Evolutionary conservation across 1,284 basidiomycete genomes (phyloP).

Genomic region (Fistulinella cinereoalba): DNA sequence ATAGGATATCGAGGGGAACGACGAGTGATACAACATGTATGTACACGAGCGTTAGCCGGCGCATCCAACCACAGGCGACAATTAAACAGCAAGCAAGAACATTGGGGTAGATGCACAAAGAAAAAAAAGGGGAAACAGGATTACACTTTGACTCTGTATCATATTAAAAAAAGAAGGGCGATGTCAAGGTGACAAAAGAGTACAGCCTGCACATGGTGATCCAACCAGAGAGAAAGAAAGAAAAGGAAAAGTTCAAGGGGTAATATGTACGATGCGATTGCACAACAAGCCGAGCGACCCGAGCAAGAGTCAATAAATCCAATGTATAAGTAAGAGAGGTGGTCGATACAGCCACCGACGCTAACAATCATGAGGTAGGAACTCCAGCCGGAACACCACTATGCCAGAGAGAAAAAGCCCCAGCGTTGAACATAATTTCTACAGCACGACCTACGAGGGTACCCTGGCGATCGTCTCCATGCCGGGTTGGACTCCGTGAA

Average conservation of each 20-base stretch:
- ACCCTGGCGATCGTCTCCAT: conserved; percentile 30
- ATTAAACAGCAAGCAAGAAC: too few relatives aligned
- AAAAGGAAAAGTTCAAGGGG: too few relatives aligned
- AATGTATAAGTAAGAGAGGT: conserved; percentile 31
- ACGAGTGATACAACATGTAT: too few relatives aligned
- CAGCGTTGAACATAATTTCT: conserved; percentile 64
- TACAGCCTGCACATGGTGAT: conserved; percentile 9
- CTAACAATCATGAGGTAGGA: conserved; percentile 18
- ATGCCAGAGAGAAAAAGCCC: conserved; percentile 51
- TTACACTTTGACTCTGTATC: conserved; percentile 22
- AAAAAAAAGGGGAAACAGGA: too few relatives aligned
- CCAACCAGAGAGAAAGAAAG: conserved; percentile 3
- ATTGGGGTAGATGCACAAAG: conserved; percentile 5
- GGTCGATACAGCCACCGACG: too few relatives aligned
- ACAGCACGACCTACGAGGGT: conserved; percentile 66
- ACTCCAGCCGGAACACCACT: conserved; percentile 19
- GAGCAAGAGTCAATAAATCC: conserved; percentile 31
- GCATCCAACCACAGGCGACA: conserved; percentile 9
- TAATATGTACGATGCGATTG: conserved; percentile 27
- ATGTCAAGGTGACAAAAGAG: too few relatives aligned
- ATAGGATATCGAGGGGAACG: too few relatives aligned
- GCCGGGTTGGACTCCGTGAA: conserved; percentile 29
- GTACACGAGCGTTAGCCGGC: conserved; percentile 16
- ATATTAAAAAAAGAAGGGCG: conserved; percentile 20
- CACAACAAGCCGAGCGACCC: background rate